phyloP scores from a whole-genome alignment of 2,329 filamentous ascomycete genomes.

The Fusarium annulatum region DNA sequence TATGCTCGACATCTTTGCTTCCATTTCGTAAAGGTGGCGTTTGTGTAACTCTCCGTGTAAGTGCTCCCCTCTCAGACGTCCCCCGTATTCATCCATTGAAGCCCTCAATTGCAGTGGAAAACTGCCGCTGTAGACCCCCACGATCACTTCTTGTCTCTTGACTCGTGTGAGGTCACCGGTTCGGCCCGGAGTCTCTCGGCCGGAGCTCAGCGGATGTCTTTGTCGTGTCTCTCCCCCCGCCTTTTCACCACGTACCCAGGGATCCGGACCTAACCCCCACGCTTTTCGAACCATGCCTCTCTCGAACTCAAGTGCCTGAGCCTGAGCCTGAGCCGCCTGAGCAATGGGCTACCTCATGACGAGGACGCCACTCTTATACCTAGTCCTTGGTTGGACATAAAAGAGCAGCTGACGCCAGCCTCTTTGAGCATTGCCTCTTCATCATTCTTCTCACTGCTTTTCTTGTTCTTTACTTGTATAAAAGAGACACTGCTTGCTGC shows the following conservation, averaged over 20 bases:
- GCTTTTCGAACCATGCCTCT: slow-evolving; percentile 12
- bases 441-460: not conserved
- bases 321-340: not conserved
- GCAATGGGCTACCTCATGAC: slow-evolving; percentile 40
- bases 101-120: not conserved
- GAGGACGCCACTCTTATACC: slow-evolving; percentile 26
- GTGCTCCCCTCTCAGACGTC: not conserved
- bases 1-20: slow-evolving; percentile 23
- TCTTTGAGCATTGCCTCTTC: slow-evolving; percentile 9
- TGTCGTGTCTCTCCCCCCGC: slow-evolving; percentile 12
- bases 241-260: slow-evolving; percentile 22
- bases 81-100: not conserved
- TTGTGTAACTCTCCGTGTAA: slow-evolving; percentile 13
- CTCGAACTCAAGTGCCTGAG: slow-evolving; percentile 25
- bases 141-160: slow-evolving; percentile 14
- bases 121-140: not conserved
- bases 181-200: slow-evolving; percentile 43
- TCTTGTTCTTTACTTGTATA: slow-evolving; percentile 20
- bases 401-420: slow-evolving; percentile 41
- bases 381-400: slow-evolving; percentile 34
- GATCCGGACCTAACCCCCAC: slow-evolving; percentile 41
- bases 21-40: slow-evolving; percentile 9
- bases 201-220: slow-evolving; percentile 32
- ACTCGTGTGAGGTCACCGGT: slow-evolving; percentile 23
- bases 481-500: slow-evolving; percentile 2